Percentiles rank a stretch among this genome's conserved stretches.
Evolutionary conservation across 2,329 filamentous ascomycete species (phyloP).

Genomic region (Polychaeton citri): DNA sequence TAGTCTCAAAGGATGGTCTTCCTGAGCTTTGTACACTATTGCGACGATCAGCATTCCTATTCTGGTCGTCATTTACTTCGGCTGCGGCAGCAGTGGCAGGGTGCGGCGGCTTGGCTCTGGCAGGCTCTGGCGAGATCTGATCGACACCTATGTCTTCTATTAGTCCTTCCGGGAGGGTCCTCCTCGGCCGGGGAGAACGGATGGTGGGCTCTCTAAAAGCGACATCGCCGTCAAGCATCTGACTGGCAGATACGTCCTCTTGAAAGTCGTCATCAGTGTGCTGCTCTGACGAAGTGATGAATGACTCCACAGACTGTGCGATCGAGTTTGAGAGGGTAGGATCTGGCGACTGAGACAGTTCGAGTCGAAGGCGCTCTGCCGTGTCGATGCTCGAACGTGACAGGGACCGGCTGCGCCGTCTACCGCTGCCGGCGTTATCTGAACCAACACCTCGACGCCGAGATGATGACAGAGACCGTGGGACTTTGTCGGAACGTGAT

Average conservation of each 20-base stretch:
- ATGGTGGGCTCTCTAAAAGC: constrained; percentile 75
- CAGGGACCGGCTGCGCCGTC: constrained; percentile 26
- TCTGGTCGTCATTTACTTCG: neutral
- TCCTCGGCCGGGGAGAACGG: constrained; percentile 11
- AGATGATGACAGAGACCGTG: constrained; percentile 27
- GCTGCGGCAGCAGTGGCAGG: neutral
- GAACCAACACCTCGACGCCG: neutral
- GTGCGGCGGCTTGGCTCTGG: constrained; percentile 1
- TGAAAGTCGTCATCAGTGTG: constrained; percentile 5
- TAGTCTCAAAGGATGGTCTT: constrained; percentile 46
- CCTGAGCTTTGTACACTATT: constrained; percentile 1
- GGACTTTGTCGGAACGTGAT: constrained; percentile 18
- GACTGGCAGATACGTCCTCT: constrained; percentile 58
- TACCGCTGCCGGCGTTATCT: constrained; percentile 13
- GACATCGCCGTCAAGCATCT: constrained; percentile 76
- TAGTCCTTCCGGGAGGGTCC: constrained; percentile 2
- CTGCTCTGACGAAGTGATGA: constrained; percentile 27
- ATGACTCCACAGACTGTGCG: constrained; percentile 56
- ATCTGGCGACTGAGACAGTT: neutral
- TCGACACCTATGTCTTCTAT: neutral
- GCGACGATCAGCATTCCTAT: neutral
- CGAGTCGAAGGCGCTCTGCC: neutral
- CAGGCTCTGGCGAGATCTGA: constrained; percentile 1
- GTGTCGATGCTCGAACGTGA: constrained; percentile 20
- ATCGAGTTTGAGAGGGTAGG: constrained; percentile 11